Evolutionary conservation across 2,329 filamentous ascomycete genomes (phyloP).

Genomic region (Neodidymelliopsis sp.): DNA sequence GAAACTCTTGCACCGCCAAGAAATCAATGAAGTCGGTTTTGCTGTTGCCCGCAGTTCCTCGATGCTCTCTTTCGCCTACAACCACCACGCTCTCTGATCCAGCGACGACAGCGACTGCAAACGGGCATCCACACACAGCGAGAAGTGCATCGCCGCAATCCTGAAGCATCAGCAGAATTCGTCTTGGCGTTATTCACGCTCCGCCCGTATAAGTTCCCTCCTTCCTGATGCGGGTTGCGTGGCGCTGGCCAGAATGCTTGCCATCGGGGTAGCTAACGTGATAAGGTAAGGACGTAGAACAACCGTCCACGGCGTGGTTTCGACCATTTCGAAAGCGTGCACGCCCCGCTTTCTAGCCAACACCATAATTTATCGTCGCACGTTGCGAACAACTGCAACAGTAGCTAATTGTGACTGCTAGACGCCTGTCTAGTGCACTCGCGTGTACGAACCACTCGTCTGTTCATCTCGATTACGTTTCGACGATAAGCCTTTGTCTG

Average conservation of each 20-base stretch:
- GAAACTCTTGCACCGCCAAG: conserved; percentile 14
- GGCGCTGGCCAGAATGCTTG: conserved; percentile 20
- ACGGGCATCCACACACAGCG: background rate
- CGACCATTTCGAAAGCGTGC: conserved; percentile 13
- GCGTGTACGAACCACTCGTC: background rate
- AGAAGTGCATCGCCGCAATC: background rate
- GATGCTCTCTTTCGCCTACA: background rate
- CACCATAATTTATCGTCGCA: conserved; percentile 9
- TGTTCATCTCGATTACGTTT: conserved; percentile 7
- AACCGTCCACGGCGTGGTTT: conserved; percentile 12
- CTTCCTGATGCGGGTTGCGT: conserved; percentile 14
- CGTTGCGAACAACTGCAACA: conserved; percentile 4
- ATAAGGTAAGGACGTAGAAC: conserved; percentile 6
- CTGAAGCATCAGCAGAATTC: conserved; percentile 6
- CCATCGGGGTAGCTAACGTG: conserved; percentile 5
- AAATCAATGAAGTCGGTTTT: background rate
- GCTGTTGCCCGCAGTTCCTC: background rate
- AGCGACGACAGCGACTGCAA: background rate
- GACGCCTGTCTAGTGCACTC: background rate
- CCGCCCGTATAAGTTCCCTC: conserved; percentile 14
- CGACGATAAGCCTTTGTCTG: conserved; percentile 3
- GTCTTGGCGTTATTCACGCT: conserved; percentile 20
- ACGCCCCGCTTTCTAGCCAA: conserved; percentile 12
- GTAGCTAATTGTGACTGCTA: background rate
- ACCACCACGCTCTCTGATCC: background rate